phyloP scores from a whole-genome alignment of 2,329 filamentous ascomycete genomes.

The Claviceps maximensis region DNA sequence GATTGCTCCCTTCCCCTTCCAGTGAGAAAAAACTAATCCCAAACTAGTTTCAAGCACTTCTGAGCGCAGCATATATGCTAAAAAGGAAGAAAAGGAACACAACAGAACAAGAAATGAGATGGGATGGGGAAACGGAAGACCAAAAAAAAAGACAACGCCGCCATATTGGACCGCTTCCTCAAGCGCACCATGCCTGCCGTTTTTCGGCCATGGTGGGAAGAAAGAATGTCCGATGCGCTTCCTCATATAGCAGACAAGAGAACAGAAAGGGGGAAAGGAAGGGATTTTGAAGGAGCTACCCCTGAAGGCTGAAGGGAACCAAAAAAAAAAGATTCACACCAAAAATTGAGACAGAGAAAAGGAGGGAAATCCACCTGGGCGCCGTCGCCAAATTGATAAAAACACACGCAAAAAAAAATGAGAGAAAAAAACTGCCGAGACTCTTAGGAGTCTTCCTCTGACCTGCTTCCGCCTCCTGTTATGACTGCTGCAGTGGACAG shows the following conservation, averaged over 20 bases:
- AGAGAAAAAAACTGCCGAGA: background rate
- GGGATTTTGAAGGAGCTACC: too few relatives aligned
- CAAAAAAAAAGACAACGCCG: background rate
- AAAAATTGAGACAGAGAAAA: background rate
- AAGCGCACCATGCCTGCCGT: background rate
- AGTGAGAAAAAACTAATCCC: background rate
- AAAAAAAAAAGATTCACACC: background rate
- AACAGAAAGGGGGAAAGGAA: background rate
- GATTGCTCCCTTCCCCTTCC: too few relatives aligned
- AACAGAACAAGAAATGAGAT: background rate
- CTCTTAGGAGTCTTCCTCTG: conserved; percentile 25
- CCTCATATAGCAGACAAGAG: background rate
- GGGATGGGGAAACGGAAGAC: background rate
- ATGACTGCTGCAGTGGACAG: conserved; percentile 33
- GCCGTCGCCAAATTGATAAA: conserved; percentile 7
- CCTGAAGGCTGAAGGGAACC: background rate
- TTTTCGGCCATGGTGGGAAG: background rate
- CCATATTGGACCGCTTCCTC: background rate
- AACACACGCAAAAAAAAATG: background rate
- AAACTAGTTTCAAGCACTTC: too few relatives aligned
- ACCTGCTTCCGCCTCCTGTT: conserved; percentile 23
- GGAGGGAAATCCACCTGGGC: conserved; percentile 2
- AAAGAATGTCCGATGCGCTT: background rate
- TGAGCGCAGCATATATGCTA: too few relatives aligned
- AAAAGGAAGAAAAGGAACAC: too few relatives aligned